phyloP scores from a whole-genome alignment of 495 filamentous ascomycete genomes.

The Tuber indicum region DNA sequence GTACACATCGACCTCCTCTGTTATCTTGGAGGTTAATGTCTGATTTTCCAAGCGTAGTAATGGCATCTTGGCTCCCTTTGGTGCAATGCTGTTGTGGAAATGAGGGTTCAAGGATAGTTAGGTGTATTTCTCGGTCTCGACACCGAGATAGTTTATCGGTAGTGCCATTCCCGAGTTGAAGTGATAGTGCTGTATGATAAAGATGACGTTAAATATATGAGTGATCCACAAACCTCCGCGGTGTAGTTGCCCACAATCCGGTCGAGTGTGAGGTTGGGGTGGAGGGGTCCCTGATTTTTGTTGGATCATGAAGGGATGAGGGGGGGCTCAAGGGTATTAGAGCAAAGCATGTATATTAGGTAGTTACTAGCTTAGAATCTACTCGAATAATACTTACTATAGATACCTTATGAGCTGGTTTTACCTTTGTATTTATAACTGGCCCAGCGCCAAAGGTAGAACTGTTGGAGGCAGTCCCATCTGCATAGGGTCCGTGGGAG shows the following conservation, averaged over 20 bases:
- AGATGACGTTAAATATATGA: constrained; percentile 51
- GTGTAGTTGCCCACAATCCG: constrained; percentile 56
- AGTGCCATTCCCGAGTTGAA: constrained; percentile 50
- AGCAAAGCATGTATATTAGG: constrained; percentile 53
- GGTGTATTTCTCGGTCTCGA: constrained; percentile 53
- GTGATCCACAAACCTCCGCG: constrained; percentile 55
- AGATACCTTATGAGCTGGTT: not conserved
- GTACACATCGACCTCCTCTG: constrained; percentile 47
- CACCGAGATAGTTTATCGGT: constrained; percentile 45
- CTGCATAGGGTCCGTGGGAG: constrained; percentile 52
- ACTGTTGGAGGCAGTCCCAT: constrained; percentile 49
- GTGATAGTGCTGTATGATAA: constrained; percentile 54
- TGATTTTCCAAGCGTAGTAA: constrained; percentile 51
- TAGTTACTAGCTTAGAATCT: not conserved
- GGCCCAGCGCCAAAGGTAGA: constrained; percentile 52
- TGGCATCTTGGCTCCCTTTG: constrained; percentile 46
- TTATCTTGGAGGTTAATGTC: constrained; percentile 56
- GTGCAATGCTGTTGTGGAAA: constrained; percentile 15
- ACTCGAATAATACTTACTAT: not conserved
- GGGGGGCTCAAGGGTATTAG: not conserved
- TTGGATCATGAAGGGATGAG: not conserved
- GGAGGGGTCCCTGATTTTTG: constrained; percentile 46
- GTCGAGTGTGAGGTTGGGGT: constrained; percentile 54
- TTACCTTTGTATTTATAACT: constrained; percentile 51
- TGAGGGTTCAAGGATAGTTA: constrained; percentile 44